Evolutionary conservation across 257 asterid genomes (phyloP).

Genomic region (Ilex asprella): DNA sequence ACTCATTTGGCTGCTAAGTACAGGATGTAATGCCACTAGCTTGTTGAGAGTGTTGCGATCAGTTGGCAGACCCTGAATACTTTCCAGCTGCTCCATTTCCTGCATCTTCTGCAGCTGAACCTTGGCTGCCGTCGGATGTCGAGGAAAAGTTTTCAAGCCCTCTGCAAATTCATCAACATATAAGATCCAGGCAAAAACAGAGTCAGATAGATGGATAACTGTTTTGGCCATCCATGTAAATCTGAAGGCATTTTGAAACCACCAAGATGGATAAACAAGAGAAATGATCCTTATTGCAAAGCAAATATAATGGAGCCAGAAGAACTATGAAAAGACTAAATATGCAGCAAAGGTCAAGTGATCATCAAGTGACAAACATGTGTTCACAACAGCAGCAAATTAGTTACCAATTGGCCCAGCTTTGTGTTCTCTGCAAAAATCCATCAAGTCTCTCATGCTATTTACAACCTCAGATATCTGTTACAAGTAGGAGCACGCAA

Average conservation of each 20-base stretch:
- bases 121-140: slow-evolving; percentile 38
- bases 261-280: no score
- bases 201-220: no score
- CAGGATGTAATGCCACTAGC: no score
- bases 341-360: no score
- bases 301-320: no score
- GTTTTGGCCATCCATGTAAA: no score
- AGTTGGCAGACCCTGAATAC: slow-evolving; percentile 45
- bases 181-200: not conserved
- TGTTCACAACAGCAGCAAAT: not conserved
- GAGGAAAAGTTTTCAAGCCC: slow-evolving; percentile 70
- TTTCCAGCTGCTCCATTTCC: slow-evolving; percentile 56
- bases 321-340: no score
- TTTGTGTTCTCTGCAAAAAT: slow-evolving; percentile 67
- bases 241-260: no score
- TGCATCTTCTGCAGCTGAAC: slow-evolving; percentile 38
- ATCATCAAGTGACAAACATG: no score
- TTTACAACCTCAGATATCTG: slow-evolving; percentile 96
- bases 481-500: slow-evolving; percentile 4
- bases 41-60: slow-evolving; percentile 41
- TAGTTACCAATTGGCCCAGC: slow-evolving; percentile 77
- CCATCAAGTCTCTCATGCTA: slow-evolving; percentile 96
- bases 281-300: no score
- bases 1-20: not conserved
- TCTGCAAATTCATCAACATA: slow-evolving; percentile 42